Conservation (phyloP, 2,329 filamentous ascomycete species). For the Stachybotrys chlorohalonatus region DNA sequence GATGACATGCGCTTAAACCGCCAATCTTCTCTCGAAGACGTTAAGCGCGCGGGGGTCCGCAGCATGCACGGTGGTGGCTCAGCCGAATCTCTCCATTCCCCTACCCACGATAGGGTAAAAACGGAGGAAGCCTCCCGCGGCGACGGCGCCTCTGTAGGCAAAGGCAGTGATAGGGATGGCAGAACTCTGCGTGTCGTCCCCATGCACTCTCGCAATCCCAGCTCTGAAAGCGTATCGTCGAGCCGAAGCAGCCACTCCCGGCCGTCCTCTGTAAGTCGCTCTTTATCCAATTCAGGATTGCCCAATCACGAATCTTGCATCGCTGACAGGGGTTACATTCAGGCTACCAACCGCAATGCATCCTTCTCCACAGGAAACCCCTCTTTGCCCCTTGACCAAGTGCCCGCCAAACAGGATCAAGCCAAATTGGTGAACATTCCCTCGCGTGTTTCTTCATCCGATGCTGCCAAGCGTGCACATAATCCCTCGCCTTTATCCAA, state of each 20-base stretch:
- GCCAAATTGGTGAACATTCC: conserved; percentile 48
- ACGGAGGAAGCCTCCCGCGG: neutral
- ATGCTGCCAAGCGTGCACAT: conserved; percentile 54
- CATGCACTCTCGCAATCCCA: conserved; percentile 39
- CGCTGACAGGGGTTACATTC: conserved; percentile 38
- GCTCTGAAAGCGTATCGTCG: conserved; percentile 56
- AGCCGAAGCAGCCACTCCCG: conserved; percentile 50
- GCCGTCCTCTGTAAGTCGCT: conserved; percentile 54
- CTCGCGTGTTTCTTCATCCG: conserved; percentile 53
- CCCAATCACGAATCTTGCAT: conserved; percentile 34
- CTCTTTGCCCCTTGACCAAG: conserved; percentile 41
- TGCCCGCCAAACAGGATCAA: conserved; percentile 40
- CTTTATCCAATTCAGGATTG: conserved; percentile 17
- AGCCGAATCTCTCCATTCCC: conserved; percentile 11
- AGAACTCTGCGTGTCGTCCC: conserved; percentile 30
- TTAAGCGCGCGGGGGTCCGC: conserved; percentile 69
- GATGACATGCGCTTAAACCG: conserved; percentile 63
- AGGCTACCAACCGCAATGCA: conserved; percentile 53
- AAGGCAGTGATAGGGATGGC: conserved; percentile 25
- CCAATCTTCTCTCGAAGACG: conserved; percentile 51
- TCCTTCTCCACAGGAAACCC: conserved; percentile 44
- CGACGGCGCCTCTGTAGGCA: neutral
- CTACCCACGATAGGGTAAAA: conserved; percentile 9
- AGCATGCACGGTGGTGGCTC: conserved; percentile 63
- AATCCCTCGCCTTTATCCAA: conserved; percentile 69